These are phyloP conservation scores for Pinus taeda DNA, from an alignment of 75 land plant species.

Conservation along the genomic window DNA sequence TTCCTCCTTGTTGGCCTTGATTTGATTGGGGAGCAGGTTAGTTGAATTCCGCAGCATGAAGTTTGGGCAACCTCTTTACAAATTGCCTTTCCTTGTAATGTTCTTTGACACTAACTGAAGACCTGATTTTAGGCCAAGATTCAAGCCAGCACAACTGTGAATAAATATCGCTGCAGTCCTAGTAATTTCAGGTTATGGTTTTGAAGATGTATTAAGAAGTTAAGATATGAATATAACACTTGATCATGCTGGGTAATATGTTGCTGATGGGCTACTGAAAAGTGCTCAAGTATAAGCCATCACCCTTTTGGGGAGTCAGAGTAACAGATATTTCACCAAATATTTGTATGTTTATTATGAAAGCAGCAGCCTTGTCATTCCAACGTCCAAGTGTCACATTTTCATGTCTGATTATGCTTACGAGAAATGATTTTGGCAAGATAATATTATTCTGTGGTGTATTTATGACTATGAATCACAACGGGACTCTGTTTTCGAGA, in stretches of 20 bases:
- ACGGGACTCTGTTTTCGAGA: background rate
- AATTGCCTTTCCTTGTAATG: background rate
- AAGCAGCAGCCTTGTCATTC: background rate
- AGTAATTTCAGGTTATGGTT: background rate
- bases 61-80: background rate
- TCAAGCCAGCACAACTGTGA: constrained; percentile 4
- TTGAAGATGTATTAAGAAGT: background rate
- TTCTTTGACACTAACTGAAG: background rate
- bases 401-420: background rate
- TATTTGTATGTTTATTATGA: constrained; percentile 4
- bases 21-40: constrained; percentile 56
- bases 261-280: background rate
- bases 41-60: constrained; percentile 10
- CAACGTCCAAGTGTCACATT: background rate
- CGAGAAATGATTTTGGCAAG: background rate
- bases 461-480: background rate
- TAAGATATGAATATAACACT: background rate
- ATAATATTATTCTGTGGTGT: background rate
- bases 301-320: background rate
- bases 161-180: background rate
- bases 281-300: background rate
- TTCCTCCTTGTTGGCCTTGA: constrained; percentile 70
- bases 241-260: background rate
- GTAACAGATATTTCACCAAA: background rate
- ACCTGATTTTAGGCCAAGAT: constrained; percentile 1